These are phyloP conservation scores for Craterostigma plantagineum DNA, from an alignment of 257 asterid genomes.

Conservation along the genomic window DNA sequence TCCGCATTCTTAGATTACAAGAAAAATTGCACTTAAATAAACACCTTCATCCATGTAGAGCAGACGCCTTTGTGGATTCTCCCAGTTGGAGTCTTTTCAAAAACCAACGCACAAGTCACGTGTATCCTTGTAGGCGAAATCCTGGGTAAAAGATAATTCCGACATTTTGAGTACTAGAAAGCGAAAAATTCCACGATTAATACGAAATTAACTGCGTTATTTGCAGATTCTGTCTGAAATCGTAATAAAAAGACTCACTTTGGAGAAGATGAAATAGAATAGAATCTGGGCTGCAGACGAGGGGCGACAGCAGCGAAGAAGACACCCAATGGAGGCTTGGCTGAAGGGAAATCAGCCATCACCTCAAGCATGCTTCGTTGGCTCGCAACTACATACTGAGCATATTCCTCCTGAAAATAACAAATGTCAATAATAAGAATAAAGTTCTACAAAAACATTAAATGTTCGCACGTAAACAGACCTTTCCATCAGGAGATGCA, in stretches of 20 bases:
- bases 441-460: too few relatives aligned
- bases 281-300: constrained; percentile 81
- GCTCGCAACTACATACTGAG: constrained; percentile 56
- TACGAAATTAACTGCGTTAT: too few relatives aligned
- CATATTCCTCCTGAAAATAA: constrained; percentile 50
- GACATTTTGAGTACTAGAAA: too few relatives aligned
- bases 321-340: constrained; percentile 81
- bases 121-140: constrained; percentile 41
- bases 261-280: constrained; percentile 91
- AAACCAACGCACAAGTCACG: constrained; percentile 61
- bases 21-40: too few relatives aligned
- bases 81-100: constrained; percentile 60
- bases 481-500: constrained; percentile 96
- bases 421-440: too few relatives aligned
- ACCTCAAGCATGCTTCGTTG: constrained; percentile 89
- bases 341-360: constrained; percentile 72
- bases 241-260: constrained; percentile 23
- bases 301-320: constrained; percentile 91
- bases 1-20: too few relatives aligned
- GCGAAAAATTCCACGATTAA: too few relatives aligned
- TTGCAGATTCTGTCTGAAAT: background rate
- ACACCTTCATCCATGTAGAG: constrained; percentile 86
- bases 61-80: constrained; percentile 72
- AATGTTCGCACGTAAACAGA: constrained; percentile 8
- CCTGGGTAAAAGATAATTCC: constrained; percentile 18